phyloP scores from a whole-genome alignment of 331 rosid species.

The Malus hybrid region DNA sequence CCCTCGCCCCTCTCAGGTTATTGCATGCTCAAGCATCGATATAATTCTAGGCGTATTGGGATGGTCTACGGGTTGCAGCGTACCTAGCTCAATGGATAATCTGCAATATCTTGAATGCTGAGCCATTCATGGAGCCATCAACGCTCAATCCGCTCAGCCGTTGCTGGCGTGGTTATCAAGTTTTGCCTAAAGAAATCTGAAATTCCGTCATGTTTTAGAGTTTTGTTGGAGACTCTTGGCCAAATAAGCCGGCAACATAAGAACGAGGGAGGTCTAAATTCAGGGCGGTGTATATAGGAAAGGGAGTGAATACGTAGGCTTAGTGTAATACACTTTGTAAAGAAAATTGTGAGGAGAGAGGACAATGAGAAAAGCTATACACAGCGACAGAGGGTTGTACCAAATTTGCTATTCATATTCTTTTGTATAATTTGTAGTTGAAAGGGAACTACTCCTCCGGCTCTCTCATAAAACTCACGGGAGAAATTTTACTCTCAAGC shows the following conservation, averaged over 20 bases:
- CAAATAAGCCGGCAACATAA: slow-evolving; percentile 46
- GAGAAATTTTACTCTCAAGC: too few relatives aligned
- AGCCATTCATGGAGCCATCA: slow-evolving; percentile 15
- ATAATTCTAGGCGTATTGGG: slow-evolving; percentile 73
- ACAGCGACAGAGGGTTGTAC: slow-evolving; percentile 1
- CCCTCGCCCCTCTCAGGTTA: slow-evolving; percentile 46
- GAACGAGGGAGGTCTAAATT: slow-evolving; percentile 33
- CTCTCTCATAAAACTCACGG: background rate
- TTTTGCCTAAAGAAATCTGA: slow-evolving; percentile 60
- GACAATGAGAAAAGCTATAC: slow-evolving; percentile 8
- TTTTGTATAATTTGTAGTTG: background rate
- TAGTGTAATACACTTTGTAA: slow-evolving; percentile 38
- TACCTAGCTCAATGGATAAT: slow-evolving; percentile 59
- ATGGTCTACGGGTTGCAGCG: slow-evolving; percentile 98
- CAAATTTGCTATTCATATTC: slow-evolving; percentile 11
- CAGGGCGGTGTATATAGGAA: slow-evolving; percentile 61
- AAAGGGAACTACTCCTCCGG: background rate
- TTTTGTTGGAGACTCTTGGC: slow-evolving; percentile 31
- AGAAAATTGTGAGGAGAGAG: slow-evolving; percentile 34
- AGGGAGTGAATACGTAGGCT: slow-evolving; percentile 45
- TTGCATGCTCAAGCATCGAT: slow-evolving; percentile 62
- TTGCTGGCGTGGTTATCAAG: slow-evolving; percentile 44
- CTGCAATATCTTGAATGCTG: slow-evolving; percentile 47
- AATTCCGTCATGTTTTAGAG: slow-evolving; percentile 4
- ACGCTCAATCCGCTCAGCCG: slow-evolving; percentile 17